Evolutionary conservation across 768 basidiomycete species (phyloP).

Genomic region (Austroboletus festivus): DNA sequence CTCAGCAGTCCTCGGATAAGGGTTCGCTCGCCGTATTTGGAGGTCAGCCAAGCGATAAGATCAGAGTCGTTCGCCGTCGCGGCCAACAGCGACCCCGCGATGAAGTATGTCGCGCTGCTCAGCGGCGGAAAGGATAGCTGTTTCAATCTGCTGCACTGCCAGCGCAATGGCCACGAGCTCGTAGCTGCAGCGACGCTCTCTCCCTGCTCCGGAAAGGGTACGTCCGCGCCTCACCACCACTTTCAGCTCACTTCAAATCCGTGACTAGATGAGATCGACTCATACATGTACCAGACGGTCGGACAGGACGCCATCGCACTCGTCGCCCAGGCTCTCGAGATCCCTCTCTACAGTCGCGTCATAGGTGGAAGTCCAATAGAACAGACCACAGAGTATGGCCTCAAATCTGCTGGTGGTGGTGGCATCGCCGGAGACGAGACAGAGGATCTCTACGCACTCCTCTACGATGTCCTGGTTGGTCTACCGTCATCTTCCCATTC

Average conservation of each 20-base stretch:
- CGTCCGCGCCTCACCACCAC: conserved; percentile 2
- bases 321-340: conserved; percentile 78
- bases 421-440: conserved; percentile 88
- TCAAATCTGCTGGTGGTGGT: conserved; percentile 43
- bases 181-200: conserved; percentile 86
- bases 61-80: conserved; percentile 8
- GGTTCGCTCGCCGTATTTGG: conserved; percentile 12
- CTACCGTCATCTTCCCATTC: background rate
- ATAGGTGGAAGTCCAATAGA: conserved; percentile 82
- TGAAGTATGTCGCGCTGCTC: conserved; percentile 93
- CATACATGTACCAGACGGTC: conserved; percentile 98
- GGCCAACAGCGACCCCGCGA: conserved; percentile 26
- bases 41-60: conserved; percentile 16
- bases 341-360: conserved; percentile 79
- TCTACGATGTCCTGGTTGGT: conserved; percentile 73
- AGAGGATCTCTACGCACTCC: conserved; percentile 80
- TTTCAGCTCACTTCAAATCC: conserved; percentile 5
- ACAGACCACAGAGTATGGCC: conserved; percentile 84
- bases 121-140: conserved; percentile 98
- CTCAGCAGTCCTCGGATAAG: no score
- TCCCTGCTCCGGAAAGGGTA: conserved; percentile 84
- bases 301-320: conserved; percentile 90
- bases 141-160: conserved; percentile 90
- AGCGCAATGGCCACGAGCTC: conserved; percentile 80
- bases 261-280: conserved; percentile 91